Percentiles rank a stretch among this genome's conserved stretches.
phyloP scores from a whole-genome alignment of 2,329 filamentous ascomycete species.

The Beauveria australis region DNA sequence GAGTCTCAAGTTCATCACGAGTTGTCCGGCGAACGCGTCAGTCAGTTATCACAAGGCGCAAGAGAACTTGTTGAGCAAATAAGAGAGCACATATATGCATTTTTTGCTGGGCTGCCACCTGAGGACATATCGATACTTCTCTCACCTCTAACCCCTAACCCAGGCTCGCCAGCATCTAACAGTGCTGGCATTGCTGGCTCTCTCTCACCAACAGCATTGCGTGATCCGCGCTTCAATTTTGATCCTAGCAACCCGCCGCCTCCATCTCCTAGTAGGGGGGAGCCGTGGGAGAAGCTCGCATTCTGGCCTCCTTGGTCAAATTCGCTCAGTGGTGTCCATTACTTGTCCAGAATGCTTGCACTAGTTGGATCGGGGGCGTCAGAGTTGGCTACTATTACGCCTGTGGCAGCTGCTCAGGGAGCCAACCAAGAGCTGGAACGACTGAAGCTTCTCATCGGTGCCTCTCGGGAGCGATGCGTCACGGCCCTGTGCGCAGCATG shows the following conservation, averaged over 20 bases:
- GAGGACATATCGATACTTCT: slow-evolving; percentile 86
- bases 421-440: slow-evolving; percentile 57
- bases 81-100: slow-evolving; percentile 67
- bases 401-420: slow-evolving; percentile 43
- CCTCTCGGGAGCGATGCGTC: slow-evolving; percentile 75
- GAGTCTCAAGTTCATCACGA: slow-evolving; percentile 76
- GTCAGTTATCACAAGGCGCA: slow-evolving; percentile 66
- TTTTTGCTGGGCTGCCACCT: slow-evolving; percentile 81
- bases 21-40: slow-evolving; percentile 61
- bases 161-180: slow-evolving; percentile 40
- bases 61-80: slow-evolving; percentile 78
- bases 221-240: slow-evolving; percentile 70
- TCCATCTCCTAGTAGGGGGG: slow-evolving; percentile 68
- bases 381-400: slow-evolving; percentile 70
- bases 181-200: slow-evolving; percentile 23
- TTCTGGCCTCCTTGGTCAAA: slow-evolving; percentile 96
- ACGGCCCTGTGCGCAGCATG: slow-evolving; percentile 81
- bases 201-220: slow-evolving; percentile 47
- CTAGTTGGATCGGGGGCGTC: slow-evolving; percentile 80
- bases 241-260: slow-evolving; percentile 70
- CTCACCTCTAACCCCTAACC: slow-evolving; percentile 67
- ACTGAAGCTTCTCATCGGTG: slow-evolving; percentile 66
- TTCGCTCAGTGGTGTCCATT: slow-evolving; percentile 84
- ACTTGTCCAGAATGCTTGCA: slow-evolving; percentile 71
- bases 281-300: slow-evolving; percentile 85